These are phyloP conservation scores for Acanthamoeba triangularis DNA, from an alignment of 208 protist species.

Conservation along the genomic window DNA sequence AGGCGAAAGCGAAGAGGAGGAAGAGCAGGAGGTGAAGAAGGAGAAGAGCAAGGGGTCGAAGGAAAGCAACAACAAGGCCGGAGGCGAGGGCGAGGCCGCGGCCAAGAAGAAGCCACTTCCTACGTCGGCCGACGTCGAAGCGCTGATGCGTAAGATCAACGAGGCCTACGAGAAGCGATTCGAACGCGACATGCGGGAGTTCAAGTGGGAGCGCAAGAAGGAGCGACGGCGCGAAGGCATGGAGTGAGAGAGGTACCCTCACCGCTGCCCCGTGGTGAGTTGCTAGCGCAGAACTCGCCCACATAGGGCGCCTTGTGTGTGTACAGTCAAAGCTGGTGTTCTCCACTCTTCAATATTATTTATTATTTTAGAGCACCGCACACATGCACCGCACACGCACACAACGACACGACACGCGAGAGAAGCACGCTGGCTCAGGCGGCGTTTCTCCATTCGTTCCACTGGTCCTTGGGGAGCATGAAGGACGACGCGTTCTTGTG, in stretches of 20 bases:
- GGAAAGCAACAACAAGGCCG: not conserved
- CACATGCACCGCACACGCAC: no score
- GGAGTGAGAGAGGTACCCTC: not conserved
- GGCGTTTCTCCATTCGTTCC: slow-evolving; percentile 26
- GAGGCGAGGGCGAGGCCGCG: not conserved
- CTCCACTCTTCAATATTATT: no score
- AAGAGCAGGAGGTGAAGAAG: not conserved
- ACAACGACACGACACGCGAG: no score
- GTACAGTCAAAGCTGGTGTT: no score
- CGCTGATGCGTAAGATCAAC: slow-evolving; percentile 54
- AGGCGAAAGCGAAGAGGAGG: not conserved
- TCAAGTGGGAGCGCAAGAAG: slow-evolving; percentile 24
- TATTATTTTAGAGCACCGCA: no score
- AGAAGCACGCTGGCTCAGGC: not conserved
- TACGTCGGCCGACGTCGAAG: not conserved
- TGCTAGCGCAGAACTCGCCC: not conserved
- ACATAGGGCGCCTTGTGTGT: no score
- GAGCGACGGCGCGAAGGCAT: not conserved
- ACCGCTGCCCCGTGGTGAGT: not conserved
- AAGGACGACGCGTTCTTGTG: slow-evolving; percentile 62
- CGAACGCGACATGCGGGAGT: slow-evolving; percentile 42
- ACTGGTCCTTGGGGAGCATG: slow-evolving; percentile 3
- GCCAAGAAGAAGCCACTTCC: not conserved
- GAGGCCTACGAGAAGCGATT: slow-evolving; percentile 55
- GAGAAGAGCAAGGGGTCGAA: not conserved